A percentile compares a stretch with the other conserved stretches of the same genome.
Evolutionary conservation across 495 filamentous ascomycete genomes (phyloP).

Genomic region (Sporormia fimetaria): DNA sequence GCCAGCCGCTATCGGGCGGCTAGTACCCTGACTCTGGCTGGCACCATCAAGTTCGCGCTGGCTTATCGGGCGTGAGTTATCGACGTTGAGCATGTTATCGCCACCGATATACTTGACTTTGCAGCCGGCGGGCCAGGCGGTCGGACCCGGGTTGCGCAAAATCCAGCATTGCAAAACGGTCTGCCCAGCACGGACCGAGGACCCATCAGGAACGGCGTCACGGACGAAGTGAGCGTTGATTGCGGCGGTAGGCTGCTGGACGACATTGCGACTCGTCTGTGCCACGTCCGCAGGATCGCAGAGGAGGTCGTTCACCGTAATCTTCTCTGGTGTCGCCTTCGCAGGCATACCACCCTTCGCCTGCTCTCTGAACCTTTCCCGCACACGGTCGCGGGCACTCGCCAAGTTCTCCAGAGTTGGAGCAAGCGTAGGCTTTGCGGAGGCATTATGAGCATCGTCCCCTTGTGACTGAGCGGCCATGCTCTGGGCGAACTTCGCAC

Average conservation of each 20-base stretch:
- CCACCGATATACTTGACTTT: slow-evolving; percentile 85
- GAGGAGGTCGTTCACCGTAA: slow-evolving; percentile 27
- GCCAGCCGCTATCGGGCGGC: slow-evolving; percentile 54
- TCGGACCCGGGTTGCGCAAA: slow-evolving; percentile 69
- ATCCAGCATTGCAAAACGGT: slow-evolving; percentile 88
- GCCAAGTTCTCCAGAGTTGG: too few relatives aligned
- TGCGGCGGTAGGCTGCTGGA: slow-evolving; percentile 13
- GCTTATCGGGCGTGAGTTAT: slow-evolving; percentile 62
- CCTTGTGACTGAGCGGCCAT: too few relatives aligned
- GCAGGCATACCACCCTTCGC: too few relatives aligned
- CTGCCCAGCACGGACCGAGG: slow-evolving; percentile 51
- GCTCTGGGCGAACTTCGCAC: too few relatives aligned
- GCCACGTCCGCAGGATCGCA: slow-evolving; percentile 9
- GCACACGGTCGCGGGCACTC: too few relatives aligned
- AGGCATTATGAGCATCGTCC: too few relatives aligned
- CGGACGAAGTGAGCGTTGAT: slow-evolving; percentile 66
- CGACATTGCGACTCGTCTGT: slow-evolving; percentile 1
- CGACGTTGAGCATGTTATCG: slow-evolving; percentile 87
- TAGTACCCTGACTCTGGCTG: slow-evolving; percentile 69
- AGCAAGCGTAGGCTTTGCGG: too few relatives aligned
- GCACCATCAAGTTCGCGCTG: slow-evolving; percentile 58
- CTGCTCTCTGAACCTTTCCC: too few relatives aligned
- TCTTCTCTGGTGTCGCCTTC: slow-evolving; percentile 27
- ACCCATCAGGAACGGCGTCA: slow-evolving; percentile 70
- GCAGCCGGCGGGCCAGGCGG: slow-evolving; percentile 77